phyloP scores from a whole-genome alignment of 192 early-diverging fungal species.

The Coemansia sp. region DNA sequence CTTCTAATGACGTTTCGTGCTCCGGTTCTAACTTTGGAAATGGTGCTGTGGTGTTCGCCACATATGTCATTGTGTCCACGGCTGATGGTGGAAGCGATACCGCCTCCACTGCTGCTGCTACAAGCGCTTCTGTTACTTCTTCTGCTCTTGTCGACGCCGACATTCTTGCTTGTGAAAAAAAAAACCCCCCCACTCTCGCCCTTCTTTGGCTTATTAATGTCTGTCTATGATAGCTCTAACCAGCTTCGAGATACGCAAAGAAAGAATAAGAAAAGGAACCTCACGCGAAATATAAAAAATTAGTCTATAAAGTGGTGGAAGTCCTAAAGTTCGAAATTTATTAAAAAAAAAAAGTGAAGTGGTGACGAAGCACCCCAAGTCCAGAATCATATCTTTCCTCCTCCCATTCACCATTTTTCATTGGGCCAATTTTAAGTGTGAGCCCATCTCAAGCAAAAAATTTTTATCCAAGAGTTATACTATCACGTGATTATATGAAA shows the following conservation, averaged over 20 bases:
- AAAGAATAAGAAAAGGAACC: background rate
- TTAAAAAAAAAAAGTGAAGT: background rate
- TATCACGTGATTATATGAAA: background rate
- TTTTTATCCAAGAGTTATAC: background rate
- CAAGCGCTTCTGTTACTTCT: slow-evolving; percentile 12
- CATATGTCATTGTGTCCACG: background rate
- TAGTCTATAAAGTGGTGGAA: background rate
- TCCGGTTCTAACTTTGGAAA: slow-evolving; percentile 30
- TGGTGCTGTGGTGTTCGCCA: slow-evolving; percentile 10
- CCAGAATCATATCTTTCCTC: background rate
- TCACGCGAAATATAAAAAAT: background rate
- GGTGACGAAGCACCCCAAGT: slow-evolving; percentile 12
- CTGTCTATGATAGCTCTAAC: background rate
- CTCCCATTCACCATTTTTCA: background rate
- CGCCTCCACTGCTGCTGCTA: slow-evolving; percentile 17
- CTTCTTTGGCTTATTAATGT: background rate
- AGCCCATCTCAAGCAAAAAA: background rate
- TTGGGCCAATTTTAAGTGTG: background rate
- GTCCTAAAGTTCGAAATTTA: background rate
- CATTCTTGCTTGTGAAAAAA: slow-evolving; percentile 8
- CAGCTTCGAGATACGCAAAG: background rate
- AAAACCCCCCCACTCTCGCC: background rate
- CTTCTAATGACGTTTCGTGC: background rate
- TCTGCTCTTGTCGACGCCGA: slow-evolving; percentile 8
- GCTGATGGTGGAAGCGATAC: slow-evolving; percentile 2